Conservation (phyloP, 2,329 filamentous ascomycete genomes). For the Colletotrichum graminicola region DNA sequence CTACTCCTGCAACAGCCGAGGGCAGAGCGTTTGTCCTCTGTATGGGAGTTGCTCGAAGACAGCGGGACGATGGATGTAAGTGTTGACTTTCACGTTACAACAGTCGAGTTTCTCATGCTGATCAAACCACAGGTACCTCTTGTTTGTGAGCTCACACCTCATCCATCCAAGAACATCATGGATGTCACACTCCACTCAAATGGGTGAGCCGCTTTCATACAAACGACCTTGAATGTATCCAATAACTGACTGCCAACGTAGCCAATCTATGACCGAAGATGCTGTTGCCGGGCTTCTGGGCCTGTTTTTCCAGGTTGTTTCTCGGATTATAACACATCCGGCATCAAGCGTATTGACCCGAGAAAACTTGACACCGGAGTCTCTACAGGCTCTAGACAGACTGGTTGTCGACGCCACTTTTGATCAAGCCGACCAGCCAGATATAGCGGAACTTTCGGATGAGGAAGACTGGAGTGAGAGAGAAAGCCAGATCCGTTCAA, state of each 20-base stretch:
- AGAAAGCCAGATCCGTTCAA: conserved; percentile 41
- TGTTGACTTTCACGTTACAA: conserved; percentile 10
- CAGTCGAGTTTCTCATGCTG: background rate
- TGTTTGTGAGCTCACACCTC: conserved; percentile 79
- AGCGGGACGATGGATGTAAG: conserved; percentile 75
- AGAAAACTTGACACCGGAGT: conserved; percentile 44
- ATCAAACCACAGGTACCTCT: conserved; percentile 68
- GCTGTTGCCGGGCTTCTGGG: background rate
- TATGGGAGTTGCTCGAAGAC: conserved; percentile 71
- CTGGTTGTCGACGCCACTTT: conserved; percentile 35
- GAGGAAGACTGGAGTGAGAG: conserved; percentile 39
- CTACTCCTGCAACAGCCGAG: conserved; percentile 80
- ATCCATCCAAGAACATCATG: conserved; percentile 63
- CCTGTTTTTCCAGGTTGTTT: conserved; percentile 4
- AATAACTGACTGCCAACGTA: background rate
- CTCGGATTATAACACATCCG: conserved; percentile 35
- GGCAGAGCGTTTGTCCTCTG: conserved; percentile 64
- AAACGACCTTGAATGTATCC: no score
- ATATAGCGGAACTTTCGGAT: background rate
- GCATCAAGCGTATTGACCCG: conserved; percentile 41
- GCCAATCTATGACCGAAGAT: conserved; percentile 9
- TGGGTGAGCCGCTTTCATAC: conserved; percentile 50
- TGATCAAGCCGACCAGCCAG: background rate
- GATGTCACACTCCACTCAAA: conserved; percentile 74
- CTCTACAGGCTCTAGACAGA: conserved; percentile 42